These are phyloP conservation scores for Capsaspora owczarzaki DNA, from an alignment of 78 protist genomes.

Conservation along the genomic window DNA sequence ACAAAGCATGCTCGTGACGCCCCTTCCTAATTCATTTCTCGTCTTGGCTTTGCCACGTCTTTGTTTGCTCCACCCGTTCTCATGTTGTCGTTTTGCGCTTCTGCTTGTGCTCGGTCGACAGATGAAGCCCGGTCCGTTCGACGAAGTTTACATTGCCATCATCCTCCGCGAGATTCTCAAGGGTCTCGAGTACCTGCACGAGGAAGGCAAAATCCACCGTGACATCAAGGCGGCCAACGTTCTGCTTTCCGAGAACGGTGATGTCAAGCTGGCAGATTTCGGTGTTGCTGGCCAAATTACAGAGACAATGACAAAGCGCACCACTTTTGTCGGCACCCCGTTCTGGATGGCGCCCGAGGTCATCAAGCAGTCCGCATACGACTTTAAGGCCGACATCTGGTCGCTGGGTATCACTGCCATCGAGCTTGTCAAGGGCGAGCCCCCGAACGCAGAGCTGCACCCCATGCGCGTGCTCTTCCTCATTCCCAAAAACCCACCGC, in stretches of 20 bases:
- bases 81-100: too few relatives aligned
- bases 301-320: conserved; percentile 70
- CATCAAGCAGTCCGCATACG: conserved; percentile 53
- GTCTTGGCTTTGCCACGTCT: too few relatives aligned
- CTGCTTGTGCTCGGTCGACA: conserved; percentile 9
- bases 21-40: too few relatives aligned
- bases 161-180: conserved; percentile 77
- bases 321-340: conserved; percentile 92
- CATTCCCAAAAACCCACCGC: conserved; percentile 84
- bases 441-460: conserved; percentile 84
- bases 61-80: too few relatives aligned
- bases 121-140: conserved; percentile 66
- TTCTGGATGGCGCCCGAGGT: conserved; percentile 99
- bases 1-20: too few relatives aligned
- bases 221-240: conserved; percentile 71
- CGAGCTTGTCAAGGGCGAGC: conserved; percentile 90
- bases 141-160: conserved; percentile 70
- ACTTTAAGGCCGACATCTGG: conserved; percentile 93
- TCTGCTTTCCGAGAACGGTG: neutral
- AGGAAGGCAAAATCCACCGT: conserved; percentile 80
- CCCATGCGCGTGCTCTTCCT: conserved; percentile 88
- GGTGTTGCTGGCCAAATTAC: conserved; percentile 90
- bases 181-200: conserved; percentile 89
- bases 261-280: conserved; percentile 95
- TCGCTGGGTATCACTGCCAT: conserved; percentile 96